A percentile compares a stretch with the other conserved stretches of the same genome.
Conservation (phyloP, 2,329 filamentous ascomycete genomes). For the Aspergillus pseudoglaucus region DNA sequence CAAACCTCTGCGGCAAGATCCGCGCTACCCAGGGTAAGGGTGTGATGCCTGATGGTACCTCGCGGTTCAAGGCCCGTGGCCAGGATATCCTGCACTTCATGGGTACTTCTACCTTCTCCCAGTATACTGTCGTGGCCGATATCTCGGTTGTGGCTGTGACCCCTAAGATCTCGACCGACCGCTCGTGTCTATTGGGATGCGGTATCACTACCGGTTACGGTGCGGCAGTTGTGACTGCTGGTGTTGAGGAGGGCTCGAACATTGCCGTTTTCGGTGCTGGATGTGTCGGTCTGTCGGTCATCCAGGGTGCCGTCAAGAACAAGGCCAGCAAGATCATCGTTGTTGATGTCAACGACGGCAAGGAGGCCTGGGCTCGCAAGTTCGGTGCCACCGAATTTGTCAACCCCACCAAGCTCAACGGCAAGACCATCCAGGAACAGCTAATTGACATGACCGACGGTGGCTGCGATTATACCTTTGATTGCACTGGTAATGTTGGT, state of each 20-base stretch:
- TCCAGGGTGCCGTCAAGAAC: constrained; percentile 86
- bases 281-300: constrained; percentile 89
- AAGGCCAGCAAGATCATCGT: constrained; percentile 60
- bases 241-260: constrained; percentile 81
- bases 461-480: constrained; percentile 97
- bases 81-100: constrained; percentile 97
- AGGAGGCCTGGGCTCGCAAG: constrained; percentile 88
- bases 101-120: constrained; percentile 97
- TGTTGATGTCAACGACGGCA: constrained; percentile 75
- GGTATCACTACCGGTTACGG: constrained; percentile 99
- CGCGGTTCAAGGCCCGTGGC: constrained; percentile 89
- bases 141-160: constrained; percentile 96
- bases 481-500: constrained; percentile 94
- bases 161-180: constrained; percentile 85
- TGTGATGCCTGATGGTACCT: constrained; percentile 95
- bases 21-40: constrained; percentile 91
- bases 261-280: constrained; percentile 92
- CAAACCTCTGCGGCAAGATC: constrained; percentile 98
- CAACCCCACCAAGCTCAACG: constrained; percentile 73
- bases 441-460: constrained; percentile 97
- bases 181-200: constrained; percentile 90
- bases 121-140: constrained; percentile 97
- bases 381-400: constrained; percentile 97
- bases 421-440: constrained; percentile 80
- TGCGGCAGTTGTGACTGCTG: constrained; percentile 86